Evolutionary conservation across 805 yeast species (phyloP).

Genomic region (Pichia deserticola): DNA sequence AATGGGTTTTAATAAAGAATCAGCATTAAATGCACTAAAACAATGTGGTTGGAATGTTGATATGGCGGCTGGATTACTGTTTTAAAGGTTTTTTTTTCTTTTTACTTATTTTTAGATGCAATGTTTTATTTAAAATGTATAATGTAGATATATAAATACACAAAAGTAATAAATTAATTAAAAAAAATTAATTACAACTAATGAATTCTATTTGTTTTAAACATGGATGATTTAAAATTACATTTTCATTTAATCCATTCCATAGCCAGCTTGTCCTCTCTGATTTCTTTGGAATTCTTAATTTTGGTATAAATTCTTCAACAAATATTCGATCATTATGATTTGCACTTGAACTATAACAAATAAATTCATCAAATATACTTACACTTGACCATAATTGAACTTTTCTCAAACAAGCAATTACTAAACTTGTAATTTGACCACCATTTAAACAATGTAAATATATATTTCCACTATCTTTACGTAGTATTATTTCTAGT

Average conservation of each 20-base stretch:
- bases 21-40: constrained; percentile 58
- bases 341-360: constrained; percentile 69
- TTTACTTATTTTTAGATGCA: no score
- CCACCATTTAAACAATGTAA: constrained; percentile 89
- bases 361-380: constrained; percentile 76
- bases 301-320: constrained; percentile 65
- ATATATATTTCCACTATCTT: constrained; percentile 60
- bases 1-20: constrained; percentile 63
- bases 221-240: constrained; percentile 51
- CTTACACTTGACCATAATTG: constrained; percentile 87
- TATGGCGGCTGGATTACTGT: constrained; percentile 74
- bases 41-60: constrained; percentile 74
- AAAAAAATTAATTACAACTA: not conserved
- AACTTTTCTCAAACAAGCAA: constrained; percentile 79
- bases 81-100: constrained; percentile 20
- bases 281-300: constrained; percentile 38
- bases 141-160: not conserved
- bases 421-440: constrained; percentile 71
- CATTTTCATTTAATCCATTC: constrained; percentile 54
- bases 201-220: constrained; percentile 24
- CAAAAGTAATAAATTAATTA: not conserved
- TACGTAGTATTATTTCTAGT: constrained; percentile 54
- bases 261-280: constrained; percentile 56
- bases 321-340: constrained; percentile 79
- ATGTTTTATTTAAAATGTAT: no score